Percentiles rank a stretch among this genome's conserved stretches.
These are phyloP conservation scores for Boechera divaricarpa DNA, from an alignment of 345 rosid species.

Conservation along the genomic window DNA sequence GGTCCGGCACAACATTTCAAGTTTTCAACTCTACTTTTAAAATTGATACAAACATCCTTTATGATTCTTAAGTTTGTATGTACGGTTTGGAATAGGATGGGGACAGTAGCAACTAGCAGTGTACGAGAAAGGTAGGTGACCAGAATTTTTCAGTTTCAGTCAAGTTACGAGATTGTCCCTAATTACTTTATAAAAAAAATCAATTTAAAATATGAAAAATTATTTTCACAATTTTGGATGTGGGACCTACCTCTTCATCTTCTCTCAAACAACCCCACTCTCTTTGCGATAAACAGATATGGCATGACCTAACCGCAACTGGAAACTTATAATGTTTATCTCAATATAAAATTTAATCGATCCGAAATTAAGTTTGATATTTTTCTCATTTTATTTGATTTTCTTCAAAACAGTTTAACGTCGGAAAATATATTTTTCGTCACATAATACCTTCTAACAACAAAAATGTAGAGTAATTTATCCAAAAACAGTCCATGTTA, in stretches of 20 bases:
- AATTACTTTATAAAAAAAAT: not conserved
- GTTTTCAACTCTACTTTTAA: no score
- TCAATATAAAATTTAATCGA: not conserved
- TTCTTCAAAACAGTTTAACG: no score
- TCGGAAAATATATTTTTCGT: no score
- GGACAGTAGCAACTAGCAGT: not conserved
- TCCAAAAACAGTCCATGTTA: no score
- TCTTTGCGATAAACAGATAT: constrained; percentile 37
- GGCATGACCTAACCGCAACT: constrained; percentile 30
- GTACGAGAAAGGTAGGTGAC: constrained; percentile 32
- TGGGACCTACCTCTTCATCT: constrained; percentile 28
- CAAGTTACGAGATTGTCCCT: not conserved
- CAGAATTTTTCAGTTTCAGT: not conserved
- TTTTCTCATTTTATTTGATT: no score
- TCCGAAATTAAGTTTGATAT: no score
- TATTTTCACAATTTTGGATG: not conserved
- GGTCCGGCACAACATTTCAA: not conserved
- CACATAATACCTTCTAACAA: no score
- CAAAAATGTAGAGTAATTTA: no score
- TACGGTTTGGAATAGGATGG: not conserved
- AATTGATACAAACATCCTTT: not conserved
- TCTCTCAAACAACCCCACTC: constrained; percentile 2
- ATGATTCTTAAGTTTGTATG: not conserved
- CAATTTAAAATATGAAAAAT: not conserved
- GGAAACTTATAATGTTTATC: constrained; percentile 3